phyloP scores from a whole-genome alignment of 2,329 filamentous ascomycete genomes.

The Hypoxylon sp. region DNA sequence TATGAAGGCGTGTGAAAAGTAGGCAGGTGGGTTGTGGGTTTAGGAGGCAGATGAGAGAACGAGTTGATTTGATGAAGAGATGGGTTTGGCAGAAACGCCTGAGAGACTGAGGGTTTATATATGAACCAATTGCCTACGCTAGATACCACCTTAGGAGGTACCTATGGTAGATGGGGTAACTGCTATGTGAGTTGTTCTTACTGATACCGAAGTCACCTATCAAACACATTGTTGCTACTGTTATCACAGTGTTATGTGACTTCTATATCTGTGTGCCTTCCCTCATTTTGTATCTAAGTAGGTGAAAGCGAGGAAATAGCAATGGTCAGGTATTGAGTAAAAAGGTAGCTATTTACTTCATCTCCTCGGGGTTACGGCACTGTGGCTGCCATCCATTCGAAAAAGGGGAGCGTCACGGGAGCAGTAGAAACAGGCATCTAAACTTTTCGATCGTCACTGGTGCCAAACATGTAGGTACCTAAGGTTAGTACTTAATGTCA shows the following conservation, averaged over 20 bases:
- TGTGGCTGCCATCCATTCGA: background rate
- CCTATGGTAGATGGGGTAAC: background rate
- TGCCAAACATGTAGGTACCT: too few relatives aligned
- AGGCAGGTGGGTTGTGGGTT: background rate
- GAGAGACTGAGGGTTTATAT: background rate
- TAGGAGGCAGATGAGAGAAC: background rate
- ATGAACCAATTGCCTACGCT: background rate
- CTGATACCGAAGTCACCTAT: background rate
- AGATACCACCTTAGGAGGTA: background rate
- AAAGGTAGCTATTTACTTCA: slow-evolving; percentile 1
- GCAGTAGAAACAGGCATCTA: background rate
- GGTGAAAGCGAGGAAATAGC: slow-evolving; percentile 1
- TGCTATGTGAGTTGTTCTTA: background rate
- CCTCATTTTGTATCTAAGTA: background rate
- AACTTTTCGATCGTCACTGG: too few relatives aligned
- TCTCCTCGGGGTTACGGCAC: background rate
- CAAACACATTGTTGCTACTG: background rate
- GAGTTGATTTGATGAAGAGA: background rate
- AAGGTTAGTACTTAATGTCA: too few relatives aligned
- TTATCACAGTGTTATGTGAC: background rate
- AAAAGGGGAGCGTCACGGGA: background rate
- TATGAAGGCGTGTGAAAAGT: background rate
- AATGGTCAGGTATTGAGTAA: background rate
- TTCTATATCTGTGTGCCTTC: background rate
- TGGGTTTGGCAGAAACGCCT: background rate